Evolutionary conservation across 345 rosid genomes (phyloP), one percentile per base, ranked within the genome.

Genomic region (Dovyalis caffra): DNA sequence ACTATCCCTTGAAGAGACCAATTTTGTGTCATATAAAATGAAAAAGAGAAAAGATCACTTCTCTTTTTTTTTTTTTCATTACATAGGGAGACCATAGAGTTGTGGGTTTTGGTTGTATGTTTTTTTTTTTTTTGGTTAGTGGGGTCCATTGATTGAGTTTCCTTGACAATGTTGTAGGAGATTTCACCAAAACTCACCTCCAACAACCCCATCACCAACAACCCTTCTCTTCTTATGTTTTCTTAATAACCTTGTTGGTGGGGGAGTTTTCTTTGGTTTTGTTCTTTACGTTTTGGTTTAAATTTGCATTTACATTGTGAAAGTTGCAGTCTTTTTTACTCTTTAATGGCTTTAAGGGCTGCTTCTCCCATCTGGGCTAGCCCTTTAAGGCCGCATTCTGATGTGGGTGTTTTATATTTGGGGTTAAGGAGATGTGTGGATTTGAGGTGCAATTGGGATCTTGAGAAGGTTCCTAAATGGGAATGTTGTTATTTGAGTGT

Each of bases 281-380:
- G 1, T 5, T 14, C 3, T 18, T 18, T 4, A 2, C 9, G 18
- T 61, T 66, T 40, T 65, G 31, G 11, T 34, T 53, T 69, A 14
- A 29, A 35, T 28, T 77, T 15, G 34, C 47, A 32, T 63, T 80
- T 38, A 62, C 76, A 74, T 81, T 77, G 66, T 78, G 32, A 67
- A 79, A 83, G 73, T 70, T 38, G 33, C 21, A n/a, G 25, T 33
- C 51, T 31, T 18, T 29, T 56, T 47, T 47, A 15, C 21, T 60
- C 77, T 71, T 66, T 61, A 69, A 83, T 93, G 98, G 91, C 92
- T 82, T 78, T 83, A 77, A 87, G 82, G 87, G 85, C 78, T 67
- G 81, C 78, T 68, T 71, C 72, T 56, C 75, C 91, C 83, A 71
- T 85, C 67, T 89, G 85, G 93, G 85, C 81, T 74, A 76, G 78